A percentile compares a stretch with the other conserved stretches of the same genome.
These are phyloP conservation scores for Claviceps paspali DNA, from an alignment of 2,329 filamentous ascomycete species.

Conservation along the genomic window DNA sequence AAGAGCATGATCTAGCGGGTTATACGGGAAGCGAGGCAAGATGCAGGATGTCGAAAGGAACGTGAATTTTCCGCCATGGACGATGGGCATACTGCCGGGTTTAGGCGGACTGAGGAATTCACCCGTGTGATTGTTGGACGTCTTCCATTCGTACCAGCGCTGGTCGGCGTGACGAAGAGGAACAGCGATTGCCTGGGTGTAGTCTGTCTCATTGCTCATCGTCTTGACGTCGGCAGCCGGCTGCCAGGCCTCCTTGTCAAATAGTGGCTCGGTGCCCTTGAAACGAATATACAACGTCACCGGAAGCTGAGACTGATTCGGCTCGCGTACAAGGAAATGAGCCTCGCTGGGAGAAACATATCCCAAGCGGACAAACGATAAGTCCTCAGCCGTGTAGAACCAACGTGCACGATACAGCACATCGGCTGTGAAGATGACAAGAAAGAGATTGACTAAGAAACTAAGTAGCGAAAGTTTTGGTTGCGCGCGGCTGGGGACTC, in stretches of 20 bases:
- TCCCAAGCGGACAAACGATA: slow-evolving; percentile 77
- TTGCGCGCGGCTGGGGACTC: slow-evolving; percentile 59
- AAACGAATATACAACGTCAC: slow-evolving; percentile 53
- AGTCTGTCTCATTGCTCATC: slow-evolving; percentile 68
- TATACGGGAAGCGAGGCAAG: slow-evolving; percentile 82
- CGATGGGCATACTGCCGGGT: slow-evolving; percentile 44
- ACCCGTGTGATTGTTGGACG: slow-evolving; percentile 77
- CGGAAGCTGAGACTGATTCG: slow-evolving; percentile 58
- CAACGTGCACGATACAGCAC: slow-evolving; percentile 59
- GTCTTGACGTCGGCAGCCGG: slow-evolving; percentile 46
- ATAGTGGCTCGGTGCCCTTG: slow-evolving; percentile 33
- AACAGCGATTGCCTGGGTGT: slow-evolving; percentile 56
- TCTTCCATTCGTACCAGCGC: slow-evolving; percentile 65
- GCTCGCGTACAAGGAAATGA: slow-evolving; percentile 72
- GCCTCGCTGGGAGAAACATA: slow-evolving; percentile 72
- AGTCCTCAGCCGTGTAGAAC: slow-evolving; percentile 54
- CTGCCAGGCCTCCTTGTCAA: slow-evolving; percentile 50
- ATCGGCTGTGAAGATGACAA: slow-evolving; percentile 59
- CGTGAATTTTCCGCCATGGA: slow-evolving; percentile 57
- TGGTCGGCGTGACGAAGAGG: slow-evolving; percentile 49
- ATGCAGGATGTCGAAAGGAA: slow-evolving; percentile 91
- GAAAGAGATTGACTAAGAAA: slow-evolving; percentile 53
- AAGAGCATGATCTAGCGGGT: slow-evolving; percentile 65
- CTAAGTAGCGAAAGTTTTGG: slow-evolving; percentile 50
- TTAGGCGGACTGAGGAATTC: slow-evolving; percentile 65